Evolutionary conservation across 768 basidiomycete genomes (phyloP).

Genomic region (Calvatia gigantea): DNA sequence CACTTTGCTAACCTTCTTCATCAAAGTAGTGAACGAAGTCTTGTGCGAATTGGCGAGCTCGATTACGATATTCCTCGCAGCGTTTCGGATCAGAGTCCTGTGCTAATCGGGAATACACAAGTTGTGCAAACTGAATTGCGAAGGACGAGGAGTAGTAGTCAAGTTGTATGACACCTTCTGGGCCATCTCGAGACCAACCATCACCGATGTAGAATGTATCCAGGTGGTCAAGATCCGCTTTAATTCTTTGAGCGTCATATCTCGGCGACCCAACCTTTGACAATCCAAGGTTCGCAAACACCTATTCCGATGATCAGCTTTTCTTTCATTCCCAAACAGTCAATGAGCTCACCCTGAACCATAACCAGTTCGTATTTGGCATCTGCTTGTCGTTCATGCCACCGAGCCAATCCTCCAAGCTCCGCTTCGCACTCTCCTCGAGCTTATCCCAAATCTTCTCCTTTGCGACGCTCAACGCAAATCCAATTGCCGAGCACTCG

Average conservation of each 20-base stretch:
- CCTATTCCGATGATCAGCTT: conserved; percentile 29
- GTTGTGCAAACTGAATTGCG: conserved; percentile 73
- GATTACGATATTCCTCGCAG: conserved; percentile 60
- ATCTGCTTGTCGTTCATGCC: conserved; percentile 81
- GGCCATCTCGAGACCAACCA: conserved; percentile 77
- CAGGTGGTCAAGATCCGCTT: conserved; percentile 69
- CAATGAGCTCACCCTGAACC: conserved; percentile 58
- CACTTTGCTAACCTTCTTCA: conserved; percentile 46
- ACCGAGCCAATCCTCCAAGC: conserved; percentile 65
- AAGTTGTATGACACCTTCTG: conserved; percentile 72
- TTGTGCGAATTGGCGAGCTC: conserved; percentile 58
- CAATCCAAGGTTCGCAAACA: conserved; percentile 73
- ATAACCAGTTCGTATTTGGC: conserved; percentile 83
- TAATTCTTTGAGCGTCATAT: conserved; percentile 60
- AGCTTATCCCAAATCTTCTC: conserved; percentile 64
- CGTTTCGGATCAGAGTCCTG: conserved; percentile 59
- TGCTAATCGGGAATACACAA: conserved; percentile 66
- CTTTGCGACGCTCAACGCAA: conserved; percentile 60
- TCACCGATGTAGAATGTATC: conserved; percentile 77
- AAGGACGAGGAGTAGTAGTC: conserved; percentile 81
- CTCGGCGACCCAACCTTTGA: conserved; percentile 55
- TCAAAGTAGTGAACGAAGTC: conserved; percentile 80
- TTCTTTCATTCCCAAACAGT: background rate
- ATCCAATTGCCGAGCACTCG: conserved; percentile 76
- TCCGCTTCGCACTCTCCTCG: conserved; percentile 46